Evolutionary conservation across 495 filamentous ascomycete species (phyloP), one percentile per base, ranked within the genome.

Genomic region (Daldinia childiae): DNA sequence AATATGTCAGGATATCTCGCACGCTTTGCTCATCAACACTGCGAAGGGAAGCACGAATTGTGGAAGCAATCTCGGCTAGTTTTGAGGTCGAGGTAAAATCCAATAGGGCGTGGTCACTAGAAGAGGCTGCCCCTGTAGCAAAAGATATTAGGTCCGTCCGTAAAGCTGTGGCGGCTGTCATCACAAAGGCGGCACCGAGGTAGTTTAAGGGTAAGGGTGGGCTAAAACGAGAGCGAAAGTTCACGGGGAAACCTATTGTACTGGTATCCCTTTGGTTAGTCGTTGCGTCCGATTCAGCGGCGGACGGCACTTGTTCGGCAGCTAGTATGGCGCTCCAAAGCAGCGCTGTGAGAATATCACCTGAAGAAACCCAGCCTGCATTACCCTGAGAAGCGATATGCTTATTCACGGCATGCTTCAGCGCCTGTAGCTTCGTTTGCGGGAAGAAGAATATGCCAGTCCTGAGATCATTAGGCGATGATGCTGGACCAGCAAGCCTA

Each of bases 111-210:
- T 34, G 27, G 24, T 21, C n/a, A 30, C 19, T 21, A 30, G 36
- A n/a, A 39, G 38, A 34, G 24, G 9, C 19, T 1, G 32, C 8
- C 21, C 9, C 6, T 8, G 50, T 64, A 12, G 58, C 59, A 32
- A 76, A 19, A 2, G 27, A 61, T 34, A 76, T 39, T 6, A 78
- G 48, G 34, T 74, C 69, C 1, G 24, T 27, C 7, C 56, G 51
- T 1, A 21, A 52, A 30, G 43, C 54, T 8, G 62, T 69, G 12
- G 75, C 74, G 6, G 62, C 45, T 14, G 76, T 59, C 74, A 78
- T 75, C n/a, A 65, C 45, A 26, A 78, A 78, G 1, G 76, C 74
- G 12, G 74, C 67, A 7, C 76, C 76, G 29, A 78, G 65, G 27
- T 77, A 78, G 43, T 70, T 41, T 2, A 57, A 41, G 9, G 70